These are phyloP conservation scores for Apiospora sp. DNA, from an alignment of 2,329 filamentous ascomycete species.

Conservation along the genomic window DNA sequence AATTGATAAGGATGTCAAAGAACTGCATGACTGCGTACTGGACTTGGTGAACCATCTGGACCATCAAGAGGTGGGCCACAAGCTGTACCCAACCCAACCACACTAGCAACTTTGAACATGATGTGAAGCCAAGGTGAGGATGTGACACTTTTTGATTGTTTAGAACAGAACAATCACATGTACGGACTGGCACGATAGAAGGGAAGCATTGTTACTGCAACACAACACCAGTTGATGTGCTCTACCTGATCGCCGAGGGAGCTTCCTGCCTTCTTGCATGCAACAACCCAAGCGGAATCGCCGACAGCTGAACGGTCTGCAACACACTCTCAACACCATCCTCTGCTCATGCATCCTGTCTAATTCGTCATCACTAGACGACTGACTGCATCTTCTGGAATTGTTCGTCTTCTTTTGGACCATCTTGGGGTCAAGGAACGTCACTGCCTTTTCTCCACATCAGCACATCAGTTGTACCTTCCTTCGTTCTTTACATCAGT, in stretches of 20 bases:
- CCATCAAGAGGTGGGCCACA: neutral
- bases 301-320: neutral
- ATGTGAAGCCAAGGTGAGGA: constrained; percentile 6
- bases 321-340: neutral
- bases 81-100: neutral
- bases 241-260: neutral
- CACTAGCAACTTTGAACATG: neutral
- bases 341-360: neutral
- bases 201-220: neutral
- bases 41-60: neutral
- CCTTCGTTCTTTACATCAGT: neutral
- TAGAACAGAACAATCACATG: neutral
- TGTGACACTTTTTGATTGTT: neutral
- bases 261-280: neutral
- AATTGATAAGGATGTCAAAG: neutral
- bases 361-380: neutral
- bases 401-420: neutral
- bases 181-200: too few species aligned
- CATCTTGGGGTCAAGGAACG: neutral
- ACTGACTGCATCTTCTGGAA: neutral
- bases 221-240: neutral
- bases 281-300: neutral
- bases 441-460: neutral
- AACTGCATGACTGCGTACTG: too few species aligned
- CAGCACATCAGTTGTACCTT: neutral